phyloP scores from a whole-genome alignment of 257 asterid species.

The Linaria vulgaris region DNA sequence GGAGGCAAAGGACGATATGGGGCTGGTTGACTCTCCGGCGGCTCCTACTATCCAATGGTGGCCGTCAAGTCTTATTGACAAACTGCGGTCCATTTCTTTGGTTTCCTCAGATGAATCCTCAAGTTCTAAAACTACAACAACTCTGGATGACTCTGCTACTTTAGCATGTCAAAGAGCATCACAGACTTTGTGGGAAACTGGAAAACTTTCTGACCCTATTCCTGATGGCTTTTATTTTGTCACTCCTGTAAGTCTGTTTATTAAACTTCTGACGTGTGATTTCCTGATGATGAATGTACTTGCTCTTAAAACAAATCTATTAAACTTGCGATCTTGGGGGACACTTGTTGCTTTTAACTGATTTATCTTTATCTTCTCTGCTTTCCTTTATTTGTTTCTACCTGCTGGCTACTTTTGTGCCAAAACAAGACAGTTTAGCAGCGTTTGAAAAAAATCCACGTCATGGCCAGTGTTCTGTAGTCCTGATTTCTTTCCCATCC shows the following conservation, averaged over 20 bases:
- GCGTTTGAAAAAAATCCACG: background rate
- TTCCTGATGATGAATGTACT: background rate
- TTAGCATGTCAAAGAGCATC: conserved; percentile 58
- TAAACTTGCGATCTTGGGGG: conserved; percentile 9
- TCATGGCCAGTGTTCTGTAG: conserved; percentile 5
- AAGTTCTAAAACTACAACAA: conserved; percentile 41
- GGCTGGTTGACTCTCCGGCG: conserved; percentile 45
- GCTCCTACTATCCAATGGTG: conserved; percentile 62
- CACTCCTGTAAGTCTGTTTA: conserved; percentile 57
- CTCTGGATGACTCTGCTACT: conserved; percentile 46
- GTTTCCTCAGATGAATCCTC: conserved; percentile 49
- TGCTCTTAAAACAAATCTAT: conserved; percentile 11
- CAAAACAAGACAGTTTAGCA: background rate
- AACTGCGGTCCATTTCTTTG: conserved; percentile 56
- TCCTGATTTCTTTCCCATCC: conserved; percentile 2
- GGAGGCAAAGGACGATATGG: conserved; percentile 48
- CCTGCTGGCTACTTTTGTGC: conserved; percentile 1
- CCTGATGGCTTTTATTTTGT: conserved; percentile 93
- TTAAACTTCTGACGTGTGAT: conserved; percentile 4
- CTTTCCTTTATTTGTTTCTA: background rate
- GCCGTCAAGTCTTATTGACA: conserved; percentile 59
- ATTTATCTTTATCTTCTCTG: background rate
- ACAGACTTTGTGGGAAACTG: conserved; percentile 83
- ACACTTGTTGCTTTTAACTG: conserved; percentile 5
- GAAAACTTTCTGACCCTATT: conserved; percentile 71